Percentiles rank a stretch among this genome's conserved stretches.
Evolutionary conservation across 2,329 filamentous ascomycete species (phyloP).

Genomic region (Colletotrichum sp.): DNA sequence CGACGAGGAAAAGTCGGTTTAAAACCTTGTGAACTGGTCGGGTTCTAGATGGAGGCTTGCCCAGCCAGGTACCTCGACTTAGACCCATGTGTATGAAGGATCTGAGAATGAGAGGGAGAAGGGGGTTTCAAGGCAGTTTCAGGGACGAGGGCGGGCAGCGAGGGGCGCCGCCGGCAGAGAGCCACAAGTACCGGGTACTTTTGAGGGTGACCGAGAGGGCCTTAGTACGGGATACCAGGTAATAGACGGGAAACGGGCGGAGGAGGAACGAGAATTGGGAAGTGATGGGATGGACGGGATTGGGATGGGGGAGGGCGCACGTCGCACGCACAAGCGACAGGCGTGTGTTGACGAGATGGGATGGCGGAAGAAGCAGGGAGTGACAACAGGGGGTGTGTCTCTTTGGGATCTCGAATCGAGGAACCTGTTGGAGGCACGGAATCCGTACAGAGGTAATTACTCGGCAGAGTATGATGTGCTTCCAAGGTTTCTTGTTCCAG

Average conservation of each 20-base stretch:
- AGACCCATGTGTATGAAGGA: constrained; percentile 14
- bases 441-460: background rate
- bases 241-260: constrained; percentile 8
- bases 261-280: constrained; percentile 12
- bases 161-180: background rate
- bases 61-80: constrained; percentile 19
- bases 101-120: constrained; percentile 19
- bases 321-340: background rate
- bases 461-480: constrained; percentile 8
- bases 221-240: background rate
- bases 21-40: constrained; percentile 27
- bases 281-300: background rate
- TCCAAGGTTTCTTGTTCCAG: background rate
- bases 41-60: constrained; percentile 13
- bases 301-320: background rate
- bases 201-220: background rate
- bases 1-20: constrained; percentile 39
- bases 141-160: constrained; percentile 8
- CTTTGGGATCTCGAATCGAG: constrained; percentile 1
- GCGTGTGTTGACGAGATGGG: background rate
- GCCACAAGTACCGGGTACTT: constrained; percentile 17
- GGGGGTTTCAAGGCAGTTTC: constrained; percentile 21
- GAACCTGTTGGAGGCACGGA: background rate
- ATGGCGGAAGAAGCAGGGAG: constrained; percentile 14
- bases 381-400: background rate